Percentiles rank a stretch among this genome's conserved stretches.
Conservation (phyloP, 768 basidiomycete species). For the Cystofilobasidium macerans region DNA sequence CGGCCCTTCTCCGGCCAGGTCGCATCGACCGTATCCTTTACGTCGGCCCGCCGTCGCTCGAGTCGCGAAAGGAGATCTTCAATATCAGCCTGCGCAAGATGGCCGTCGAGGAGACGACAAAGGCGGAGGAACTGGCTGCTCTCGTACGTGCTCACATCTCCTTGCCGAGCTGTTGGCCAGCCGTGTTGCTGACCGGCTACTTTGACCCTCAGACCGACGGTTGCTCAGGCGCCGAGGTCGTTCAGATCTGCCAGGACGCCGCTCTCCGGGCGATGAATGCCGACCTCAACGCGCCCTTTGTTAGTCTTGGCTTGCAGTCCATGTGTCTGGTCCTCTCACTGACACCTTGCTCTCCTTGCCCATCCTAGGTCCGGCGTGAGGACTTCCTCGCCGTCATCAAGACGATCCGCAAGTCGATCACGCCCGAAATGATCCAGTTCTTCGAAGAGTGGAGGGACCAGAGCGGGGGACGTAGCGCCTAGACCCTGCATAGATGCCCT, state of each 20-base stretch:
- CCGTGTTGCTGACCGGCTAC: background rate
- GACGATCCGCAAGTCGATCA: conserved; percentile 68
- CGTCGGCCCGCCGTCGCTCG: conserved; percentile 78
- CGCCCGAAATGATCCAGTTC: conserved; percentile 58
- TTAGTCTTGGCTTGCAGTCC: conserved; percentile 42
- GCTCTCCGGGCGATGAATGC: conserved; percentile 83
- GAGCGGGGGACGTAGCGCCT: conserved; percentile 28
- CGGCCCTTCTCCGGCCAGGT: conserved; percentile 88
- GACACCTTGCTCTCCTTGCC: background rate
- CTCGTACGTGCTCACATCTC: conserved; percentile 44
- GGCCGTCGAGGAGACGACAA: conserved; percentile 61
- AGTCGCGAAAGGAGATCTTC: conserved; percentile 73
- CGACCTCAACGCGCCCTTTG: conserved; percentile 64
- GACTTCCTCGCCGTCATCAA: conserved; percentile 66
- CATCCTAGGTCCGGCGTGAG: conserved; percentile 54
- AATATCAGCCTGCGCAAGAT: conserved; percentile 64
- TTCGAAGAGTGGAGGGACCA: conserved; percentile 60
- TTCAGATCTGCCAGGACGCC: conserved; percentile 88
- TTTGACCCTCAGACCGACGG: conserved; percentile 61
- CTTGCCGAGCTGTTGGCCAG: background rate
- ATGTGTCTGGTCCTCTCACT: background rate
- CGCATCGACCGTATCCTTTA: conserved; percentile 87
- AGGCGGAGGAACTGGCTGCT: conserved; percentile 55
- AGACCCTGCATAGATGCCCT: no score
- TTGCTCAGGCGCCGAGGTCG: conserved; percentile 91